Percentiles rank a stretch among this genome's conserved stretches.
These are phyloP conservation scores for Tricholoma flavovirens DNA, from an alignment of 768 basidiomycete genomes.

Conservation along the genomic window DNA sequence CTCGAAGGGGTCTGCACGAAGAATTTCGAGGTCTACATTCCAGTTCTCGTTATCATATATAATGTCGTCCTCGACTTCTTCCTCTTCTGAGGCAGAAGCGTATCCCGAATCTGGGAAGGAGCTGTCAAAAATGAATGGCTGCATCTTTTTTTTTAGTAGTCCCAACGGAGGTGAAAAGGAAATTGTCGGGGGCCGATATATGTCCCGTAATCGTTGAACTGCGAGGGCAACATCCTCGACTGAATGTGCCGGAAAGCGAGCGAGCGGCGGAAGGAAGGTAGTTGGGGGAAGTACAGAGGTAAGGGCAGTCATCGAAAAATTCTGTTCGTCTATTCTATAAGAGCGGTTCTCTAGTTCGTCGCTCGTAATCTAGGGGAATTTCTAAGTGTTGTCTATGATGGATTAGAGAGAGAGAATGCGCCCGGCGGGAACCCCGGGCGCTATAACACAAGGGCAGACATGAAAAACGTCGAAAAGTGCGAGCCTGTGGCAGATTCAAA, in stretches of 20 bases:
- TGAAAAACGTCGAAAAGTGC: constrained; percentile 17
- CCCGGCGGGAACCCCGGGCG: constrained; percentile 30
- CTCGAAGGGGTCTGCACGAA: constrained; percentile 63
- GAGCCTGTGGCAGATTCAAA: background rate
- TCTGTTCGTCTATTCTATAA: background rate
- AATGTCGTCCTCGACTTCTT: constrained; percentile 12
- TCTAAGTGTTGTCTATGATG: constrained; percentile 15
- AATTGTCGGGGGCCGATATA: constrained; percentile 46
- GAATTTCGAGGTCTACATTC: constrained; percentile 27
- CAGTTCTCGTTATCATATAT: constrained; percentile 7
- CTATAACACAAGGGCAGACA: constrained; percentile 51
- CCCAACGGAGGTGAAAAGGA: constrained; percentile 22
- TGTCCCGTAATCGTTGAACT: constrained; percentile 36
- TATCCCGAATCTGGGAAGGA: constrained; percentile 70
- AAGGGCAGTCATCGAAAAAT: background rate
- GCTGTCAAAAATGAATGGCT: constrained; percentile 32
- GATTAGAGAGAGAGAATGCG: constrained; percentile 15
- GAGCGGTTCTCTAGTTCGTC: background rate
- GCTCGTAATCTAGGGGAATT: background rate
- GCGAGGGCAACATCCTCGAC: constrained; percentile 33
- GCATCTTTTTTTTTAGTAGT: constrained; percentile 21
- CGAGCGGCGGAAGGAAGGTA: constrained; percentile 53
- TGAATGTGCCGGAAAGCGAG: constrained; percentile 29
- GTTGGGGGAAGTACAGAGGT: constrained; percentile 20
- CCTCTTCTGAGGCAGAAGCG: constrained; percentile 65